These are phyloP conservation scores for Penicillium cosmopolitanum DNA, from an alignment of 495 filamentous ascomycete species.

Conservation along the genomic window DNA sequence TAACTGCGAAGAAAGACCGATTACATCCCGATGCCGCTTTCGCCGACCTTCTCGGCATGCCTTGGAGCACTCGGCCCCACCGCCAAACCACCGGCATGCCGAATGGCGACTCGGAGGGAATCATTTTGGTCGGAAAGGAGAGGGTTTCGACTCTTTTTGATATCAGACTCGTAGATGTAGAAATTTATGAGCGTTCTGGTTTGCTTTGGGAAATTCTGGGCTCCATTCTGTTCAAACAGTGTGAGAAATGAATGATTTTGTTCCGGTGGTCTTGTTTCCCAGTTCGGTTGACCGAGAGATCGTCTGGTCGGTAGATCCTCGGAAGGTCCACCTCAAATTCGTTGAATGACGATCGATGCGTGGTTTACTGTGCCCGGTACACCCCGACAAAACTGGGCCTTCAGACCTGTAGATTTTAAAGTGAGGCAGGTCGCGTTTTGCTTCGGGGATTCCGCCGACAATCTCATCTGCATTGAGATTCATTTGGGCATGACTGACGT, in stretches of 20 bases:
- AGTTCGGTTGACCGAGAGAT: conserved; percentile 25
- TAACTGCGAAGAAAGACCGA: conserved; percentile 28
- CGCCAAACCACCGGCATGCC: conserved; percentile 24
- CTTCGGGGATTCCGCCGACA: neutral
- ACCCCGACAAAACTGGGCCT: conserved; percentile 6
- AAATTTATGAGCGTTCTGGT: neutral
- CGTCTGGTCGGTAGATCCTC: conserved; percentile 26
- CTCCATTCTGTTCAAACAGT: neutral
- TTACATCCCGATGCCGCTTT: conserved; percentile 22
- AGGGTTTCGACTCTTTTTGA: neutral
- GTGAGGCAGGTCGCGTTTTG: conserved; percentile 2
- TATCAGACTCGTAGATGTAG: neutral
- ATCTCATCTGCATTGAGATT: conserved; percentile 1
- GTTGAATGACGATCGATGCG: conserved; percentile 15
- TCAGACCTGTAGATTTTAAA: neutral
- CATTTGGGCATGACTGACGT: conserved; percentile 2
- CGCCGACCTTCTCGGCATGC: conserved; percentile 24
- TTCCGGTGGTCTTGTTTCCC: conserved; percentile 15
- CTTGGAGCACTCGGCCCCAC: conserved; percentile 19
- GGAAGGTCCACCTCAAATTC: conserved; percentile 12
- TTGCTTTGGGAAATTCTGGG: neutral
- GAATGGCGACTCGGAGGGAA: neutral
- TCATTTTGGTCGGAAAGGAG: neutral
- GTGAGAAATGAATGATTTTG: neutral
- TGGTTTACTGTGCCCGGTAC: conserved; percentile 8